Percentiles rank a stretch among this genome's conserved stretches.
These are phyloP conservation scores for Filosporella fistucella DNA, from an alignment of 495 filamentous ascomycete species.

Conservation along the genomic window DNA sequence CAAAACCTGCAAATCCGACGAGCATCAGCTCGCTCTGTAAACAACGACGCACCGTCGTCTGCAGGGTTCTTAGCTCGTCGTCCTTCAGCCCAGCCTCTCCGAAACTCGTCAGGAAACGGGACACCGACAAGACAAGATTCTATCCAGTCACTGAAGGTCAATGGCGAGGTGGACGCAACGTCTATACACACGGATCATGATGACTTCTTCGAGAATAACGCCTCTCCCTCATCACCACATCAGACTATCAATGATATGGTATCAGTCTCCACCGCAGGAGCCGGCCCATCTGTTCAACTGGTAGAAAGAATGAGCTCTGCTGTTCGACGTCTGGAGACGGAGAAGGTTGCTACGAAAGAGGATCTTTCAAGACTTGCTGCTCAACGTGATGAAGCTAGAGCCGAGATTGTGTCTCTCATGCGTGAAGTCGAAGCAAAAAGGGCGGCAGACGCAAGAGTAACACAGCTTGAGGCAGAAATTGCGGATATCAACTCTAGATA, in stretches of 20 bases:
- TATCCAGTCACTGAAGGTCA: constrained; percentile 11
- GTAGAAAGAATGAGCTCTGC: constrained; percentile 95
- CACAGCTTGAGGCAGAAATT: constrained; percentile 62
- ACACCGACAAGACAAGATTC: constrained; percentile 23
- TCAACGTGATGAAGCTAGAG: constrained; percentile 87
- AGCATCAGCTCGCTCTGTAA: constrained; percentile 21
- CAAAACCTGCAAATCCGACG: constrained; percentile 22
- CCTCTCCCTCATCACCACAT: constrained; percentile 60
- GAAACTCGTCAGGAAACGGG: constrained; percentile 14
- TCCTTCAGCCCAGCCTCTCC: constrained; percentile 13
- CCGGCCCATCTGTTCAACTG: constrained; percentile 90
- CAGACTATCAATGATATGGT: constrained; percentile 82
- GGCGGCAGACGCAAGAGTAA: constrained; percentile 51
- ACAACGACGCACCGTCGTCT: constrained; percentile 15
- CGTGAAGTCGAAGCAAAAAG: constrained; percentile 71
- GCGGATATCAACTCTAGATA: constrained; percentile 65
- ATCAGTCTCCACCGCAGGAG: constrained; percentile 80
- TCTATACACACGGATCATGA: constrained; percentile 61
- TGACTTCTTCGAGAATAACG: constrained; percentile 57
- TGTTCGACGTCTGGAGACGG: constrained; percentile 84
- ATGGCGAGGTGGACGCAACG: constrained; percentile 42
- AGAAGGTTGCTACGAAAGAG: constrained; percentile 80
- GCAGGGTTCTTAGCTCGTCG: constrained; percentile 12
- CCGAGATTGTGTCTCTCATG: constrained; percentile 86
- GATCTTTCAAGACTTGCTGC: constrained; percentile 72